Base-by-base conservation (phyloP, 495 filamentous ascomycete species). In the Patellaria atrata region DNA sequence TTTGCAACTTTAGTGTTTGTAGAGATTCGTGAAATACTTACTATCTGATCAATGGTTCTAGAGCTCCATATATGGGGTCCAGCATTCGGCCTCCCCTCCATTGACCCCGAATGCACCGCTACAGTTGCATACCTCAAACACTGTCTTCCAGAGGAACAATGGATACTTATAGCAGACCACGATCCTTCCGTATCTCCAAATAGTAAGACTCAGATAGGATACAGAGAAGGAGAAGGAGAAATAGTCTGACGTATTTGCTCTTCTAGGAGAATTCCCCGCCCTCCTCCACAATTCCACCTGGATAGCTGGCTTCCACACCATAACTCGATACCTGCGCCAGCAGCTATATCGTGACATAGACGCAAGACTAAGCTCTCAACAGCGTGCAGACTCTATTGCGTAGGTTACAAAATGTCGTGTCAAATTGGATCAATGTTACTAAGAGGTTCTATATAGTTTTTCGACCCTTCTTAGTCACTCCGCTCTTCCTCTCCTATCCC, bases 41-140 rank as follows among this genome's bases (percentile, higher is more conserved):
- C 22, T n/a, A n/a, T n/a, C n/a, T n/a, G n/a, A n/a, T n/a, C n/a
- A n/a, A 76, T 74, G 69, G 59, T 73, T 41, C 62, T 92, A 10
- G 73, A 86, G 65, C 71, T 96, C 24, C 80, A 93, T 54, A 70
- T 94, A 43, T 94, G 82, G 82, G 86, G 89, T 25, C 81, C 84
- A 21, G 85, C 78, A 22, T 91, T 91, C 55, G 66, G 65, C 18
- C 70, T 94, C 24, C 79, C 87, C 7, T 94, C 87, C 33, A 77
- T 94, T 40, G 86, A 94, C 38, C 65, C 89, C 32, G 80, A 91
- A 67, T 94, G 60, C 60, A 30, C 75, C 61, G 41, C 83, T 71
- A 51, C 83, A 76, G 45, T 57, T 48, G 54, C 81, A 76, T 31
- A 70, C 55, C 39, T 78, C 62, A 64, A 68, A 8, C 55, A 71